Evolutionary conservation across 1,284 basidiomycete species (phyloP).

Genomic region (Puccinia novopanici): DNA sequence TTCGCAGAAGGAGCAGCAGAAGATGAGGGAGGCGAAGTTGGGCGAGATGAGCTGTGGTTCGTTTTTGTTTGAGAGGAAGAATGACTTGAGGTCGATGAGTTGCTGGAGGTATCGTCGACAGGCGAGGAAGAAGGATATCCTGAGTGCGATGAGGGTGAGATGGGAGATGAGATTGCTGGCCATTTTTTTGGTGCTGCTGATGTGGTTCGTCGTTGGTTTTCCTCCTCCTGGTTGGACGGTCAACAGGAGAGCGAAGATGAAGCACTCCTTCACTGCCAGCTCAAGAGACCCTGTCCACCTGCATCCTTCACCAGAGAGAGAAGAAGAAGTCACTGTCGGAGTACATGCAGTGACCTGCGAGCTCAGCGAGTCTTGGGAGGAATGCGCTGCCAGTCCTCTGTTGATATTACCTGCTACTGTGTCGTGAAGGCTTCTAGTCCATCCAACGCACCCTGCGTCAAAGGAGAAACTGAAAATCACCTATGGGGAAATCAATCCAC

Average conservation of each 20-base stretch:
- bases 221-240: too few relatives aligned
- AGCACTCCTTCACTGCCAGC: too few relatives aligned
- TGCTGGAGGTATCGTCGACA: slow-evolving; percentile 46
- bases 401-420: too few relatives aligned
- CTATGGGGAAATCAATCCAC: slow-evolving; percentile 74
- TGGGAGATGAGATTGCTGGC: slow-evolving; percentile 17
- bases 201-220: too few relatives aligned
- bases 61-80: background rate
- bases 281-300: too few relatives aligned
- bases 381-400: too few relatives aligned
- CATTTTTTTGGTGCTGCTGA: background rate
- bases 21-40: slow-evolving; percentile 54
- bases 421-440: slow-evolving; percentile 64
- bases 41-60: slow-evolving; percentile 49
- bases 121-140: slow-evolving; percentile 55
- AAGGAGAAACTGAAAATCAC: slow-evolving; percentile 66
- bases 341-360: too few relatives aligned
- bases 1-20: slow-evolving; percentile 58
- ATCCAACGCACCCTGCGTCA: slow-evolving; percentile 80
- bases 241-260: too few relatives aligned
- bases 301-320: too few relatives aligned
- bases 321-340: too few relatives aligned
- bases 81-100: background rate
- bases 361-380: too few relatives aligned
- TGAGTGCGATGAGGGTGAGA: slow-evolving; percentile 40